Conservation (phyloP, 2,329 filamentous ascomycete genomes). For the Calonectria montana region DNA sequence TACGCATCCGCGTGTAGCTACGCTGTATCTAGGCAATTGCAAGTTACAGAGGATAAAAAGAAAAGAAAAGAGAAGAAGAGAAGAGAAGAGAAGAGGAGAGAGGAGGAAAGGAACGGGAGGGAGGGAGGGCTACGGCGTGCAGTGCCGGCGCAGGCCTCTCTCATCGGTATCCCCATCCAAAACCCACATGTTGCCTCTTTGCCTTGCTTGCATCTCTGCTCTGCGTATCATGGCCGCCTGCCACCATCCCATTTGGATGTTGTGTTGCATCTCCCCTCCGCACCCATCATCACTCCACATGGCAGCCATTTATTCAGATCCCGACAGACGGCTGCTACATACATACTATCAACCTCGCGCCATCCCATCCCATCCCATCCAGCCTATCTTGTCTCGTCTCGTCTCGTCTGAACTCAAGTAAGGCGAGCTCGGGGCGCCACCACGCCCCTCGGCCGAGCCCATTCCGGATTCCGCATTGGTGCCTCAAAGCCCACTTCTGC, state of each 20-base stretch:
- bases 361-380: not conserved
- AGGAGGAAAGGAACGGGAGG: not conserved
- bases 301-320: not conserved
- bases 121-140: not conserved
- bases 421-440: not conserved
- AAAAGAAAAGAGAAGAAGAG: not conserved
- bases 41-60: not conserved
- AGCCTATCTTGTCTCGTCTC: not conserved
- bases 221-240: not conserved
- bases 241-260: not conserved
- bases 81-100: not conserved
- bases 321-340: not conserved
- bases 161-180: not conserved
- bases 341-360: not conserved
- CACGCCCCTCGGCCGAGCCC: not conserved
- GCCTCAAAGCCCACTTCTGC: not conserved
- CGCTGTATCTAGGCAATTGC: not conserved
- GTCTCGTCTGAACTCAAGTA: not conserved
- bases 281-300: constrained; percentile 7
- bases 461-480: not conserved
- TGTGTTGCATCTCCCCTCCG: constrained; percentile 2
- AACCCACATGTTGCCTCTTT: not conserved
- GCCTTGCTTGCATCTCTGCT: not conserved
- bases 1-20: not conserved
- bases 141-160: not conserved